Base-by-base conservation (phyloP, 2,329 filamentous ascomycete species). In the Gaeumannomyces sp. region DNA sequence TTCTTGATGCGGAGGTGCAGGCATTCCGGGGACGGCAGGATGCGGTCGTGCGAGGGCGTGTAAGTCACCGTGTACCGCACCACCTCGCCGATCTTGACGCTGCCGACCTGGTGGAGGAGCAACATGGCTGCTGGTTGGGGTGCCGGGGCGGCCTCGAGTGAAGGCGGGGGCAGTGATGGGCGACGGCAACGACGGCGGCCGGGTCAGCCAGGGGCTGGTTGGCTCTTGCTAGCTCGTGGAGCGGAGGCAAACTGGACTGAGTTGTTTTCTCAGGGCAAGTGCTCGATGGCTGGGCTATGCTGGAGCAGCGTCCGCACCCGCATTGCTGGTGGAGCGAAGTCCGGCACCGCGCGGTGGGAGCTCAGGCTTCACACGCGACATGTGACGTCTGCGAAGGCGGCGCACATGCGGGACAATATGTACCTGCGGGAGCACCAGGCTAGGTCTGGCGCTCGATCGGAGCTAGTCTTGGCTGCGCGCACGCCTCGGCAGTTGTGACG, bases 61-160 rank as follows among this genome's bases (percentile, higher is more conserved):
- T 99, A 99, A 62, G 93, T 97, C 69, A 98, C 81, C 11, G 91
- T 97, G 73, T 89, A 96, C 79, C 95, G 90, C 68, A 97, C 88
- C 56, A 97, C 89, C 79, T 98, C 93, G 74, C 95, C 95, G 69
- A 98, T 91, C 77, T 94, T 96, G 75, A 98, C 90, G 79, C 85
- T 92, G 73, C 95, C 95, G 69, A 89, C 84, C 79, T 98, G 95
- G 78, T 97, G 91, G 67, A 97, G 81, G 74, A 98, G 87, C 69
- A 98, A 83, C 95, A 98, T 98, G 38, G 73, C 38, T 45, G 13
- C 10, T n/a, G 19, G 2, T 25, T n/a, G 22, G 38, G 16, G 38
- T 6, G 38, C 16, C 14, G 38, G 38, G 38, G 14, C 38, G 14
- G 38, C 38, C 5, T 45, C 38, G 14, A 19, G 14, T 19, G 14